A percentile compares a stretch with the other conserved stretches of the same genome.
These are phyloP conservation scores for Croton laevigatus DNA, from an alignment of 441 rosid genomes.

Conservation along the genomic window DNA sequence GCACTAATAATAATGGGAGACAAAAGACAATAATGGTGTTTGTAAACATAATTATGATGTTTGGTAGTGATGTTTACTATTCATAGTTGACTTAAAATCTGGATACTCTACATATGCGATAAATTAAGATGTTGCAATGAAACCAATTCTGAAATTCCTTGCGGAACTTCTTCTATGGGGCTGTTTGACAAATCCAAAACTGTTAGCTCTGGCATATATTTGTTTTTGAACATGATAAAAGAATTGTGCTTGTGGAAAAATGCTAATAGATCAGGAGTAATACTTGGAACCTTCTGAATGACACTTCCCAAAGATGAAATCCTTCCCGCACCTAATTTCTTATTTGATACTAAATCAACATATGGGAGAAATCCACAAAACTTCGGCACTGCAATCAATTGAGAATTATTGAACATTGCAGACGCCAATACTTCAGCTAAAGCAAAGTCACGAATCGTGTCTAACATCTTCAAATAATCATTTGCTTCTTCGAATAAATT, in stretches of 20 bases:
- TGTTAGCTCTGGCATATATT: conserved; percentile 1
- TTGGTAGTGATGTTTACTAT: no score
- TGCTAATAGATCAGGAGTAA: not conserved
- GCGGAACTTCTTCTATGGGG: not conserved
- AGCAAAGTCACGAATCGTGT: conserved; percentile 23
- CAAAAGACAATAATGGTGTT: no score
- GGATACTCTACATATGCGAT: not conserved
- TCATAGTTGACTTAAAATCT: no score
- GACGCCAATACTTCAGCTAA: conserved; percentile 9
- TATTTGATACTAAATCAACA: no score
- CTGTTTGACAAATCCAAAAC: conserved; percentile 15
- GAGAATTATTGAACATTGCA: not conserved
- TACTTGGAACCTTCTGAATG: not conserved
- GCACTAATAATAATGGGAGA: no score
- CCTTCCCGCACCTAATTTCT: conserved; percentile 4
- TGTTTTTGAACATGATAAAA: not conserved
- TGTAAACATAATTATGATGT: no score
- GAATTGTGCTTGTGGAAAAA: conserved; percentile 5
- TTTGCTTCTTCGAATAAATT: conserved; percentile 18
- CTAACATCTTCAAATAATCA: conserved; percentile 20
- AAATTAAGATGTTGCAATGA: conserved; percentile 22
- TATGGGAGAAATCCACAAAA: no score
- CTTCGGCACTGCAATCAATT: conserved; percentile 1
- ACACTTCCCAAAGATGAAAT: not conserved
- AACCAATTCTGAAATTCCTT: conserved; percentile 14